Evolutionary conservation across 345 rosid species (phyloP).

Genomic region (Aethionema arabicum): DNA sequence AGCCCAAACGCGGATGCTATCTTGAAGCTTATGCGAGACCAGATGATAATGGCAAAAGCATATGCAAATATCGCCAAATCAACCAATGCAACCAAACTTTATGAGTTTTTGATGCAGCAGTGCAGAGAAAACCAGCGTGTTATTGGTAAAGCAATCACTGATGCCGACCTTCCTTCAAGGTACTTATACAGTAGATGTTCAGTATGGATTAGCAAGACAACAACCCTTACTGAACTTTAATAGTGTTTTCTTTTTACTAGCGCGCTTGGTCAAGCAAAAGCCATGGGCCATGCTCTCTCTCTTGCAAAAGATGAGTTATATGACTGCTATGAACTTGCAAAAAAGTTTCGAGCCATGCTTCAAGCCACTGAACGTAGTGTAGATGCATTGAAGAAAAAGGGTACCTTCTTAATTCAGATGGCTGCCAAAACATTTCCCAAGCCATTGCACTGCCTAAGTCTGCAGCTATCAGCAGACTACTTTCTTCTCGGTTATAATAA

Average conservation of each 20-base stretch:
- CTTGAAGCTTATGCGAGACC: conserved; percentile 92
- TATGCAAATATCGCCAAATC: conserved; percentile 88
- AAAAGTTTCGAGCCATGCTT: conserved; percentile 83
- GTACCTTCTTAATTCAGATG: conserved; percentile 87
- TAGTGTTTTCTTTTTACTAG: conserved; percentile 44
- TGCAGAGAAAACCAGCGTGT: conserved; percentile 60
- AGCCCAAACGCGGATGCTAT: conserved; percentile 78
- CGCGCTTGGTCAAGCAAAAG: conserved; percentile 81
- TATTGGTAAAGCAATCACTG: conserved; percentile 74
- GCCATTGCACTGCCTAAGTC: conserved; percentile 87
- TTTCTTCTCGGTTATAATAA: conserved; percentile 43
- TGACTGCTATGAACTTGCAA: conserved; percentile 69
- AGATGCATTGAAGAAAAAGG: conserved; percentile 66
- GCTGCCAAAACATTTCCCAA: conserved; percentile 93
- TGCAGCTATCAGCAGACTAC: conserved; percentile 86
- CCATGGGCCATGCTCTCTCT: conserved; percentile 86
- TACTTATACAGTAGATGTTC: conserved; percentile 37
- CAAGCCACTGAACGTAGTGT: conserved; percentile 69
- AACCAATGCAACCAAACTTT: conserved; percentile 55
- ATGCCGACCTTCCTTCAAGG: conserved; percentile 82
- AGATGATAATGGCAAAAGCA: conserved; percentile 92
- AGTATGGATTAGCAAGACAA: conserved; percentile 20
- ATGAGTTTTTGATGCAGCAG: conserved; percentile 57
- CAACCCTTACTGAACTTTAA: not conserved
- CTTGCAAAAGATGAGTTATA: conserved; percentile 76